Conservation (phyloP, 768 basidiomycete genomes). For the Trametes villosa region DNA sequence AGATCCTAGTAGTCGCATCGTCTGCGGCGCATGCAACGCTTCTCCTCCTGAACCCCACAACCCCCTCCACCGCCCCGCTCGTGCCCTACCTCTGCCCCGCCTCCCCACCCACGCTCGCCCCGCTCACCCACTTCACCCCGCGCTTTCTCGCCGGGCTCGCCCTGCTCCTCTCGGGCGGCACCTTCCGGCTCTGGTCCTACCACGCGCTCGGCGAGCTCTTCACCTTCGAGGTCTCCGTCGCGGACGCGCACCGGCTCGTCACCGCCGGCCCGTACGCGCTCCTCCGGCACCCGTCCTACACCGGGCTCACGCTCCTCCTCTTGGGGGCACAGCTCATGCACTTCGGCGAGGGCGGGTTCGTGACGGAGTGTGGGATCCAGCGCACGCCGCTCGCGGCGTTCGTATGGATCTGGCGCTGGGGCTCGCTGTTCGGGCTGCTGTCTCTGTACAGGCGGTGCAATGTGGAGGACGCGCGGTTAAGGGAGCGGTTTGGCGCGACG, state of each 20-base stretch:
- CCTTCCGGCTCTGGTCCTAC: slow-evolving; percentile 34
- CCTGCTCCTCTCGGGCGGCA: slow-evolving; percentile 10
- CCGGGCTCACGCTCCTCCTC: slow-evolving; percentile 22
- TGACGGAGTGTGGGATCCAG: not conserved
- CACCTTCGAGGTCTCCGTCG: slow-evolving; percentile 40
- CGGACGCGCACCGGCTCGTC: slow-evolving; percentile 36
- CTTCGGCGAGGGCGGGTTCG: not conserved
- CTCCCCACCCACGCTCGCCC: not conserved
- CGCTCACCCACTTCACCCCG: not conserved
- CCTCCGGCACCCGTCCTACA: slow-evolving; percentile 43
- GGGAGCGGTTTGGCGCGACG: slow-evolving; percentile 18
- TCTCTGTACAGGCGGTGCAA: slow-evolving; percentile 21
- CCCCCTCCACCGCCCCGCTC: not conserved
- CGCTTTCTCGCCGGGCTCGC: slow-evolving; percentile 12
- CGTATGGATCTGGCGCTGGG: not conserved
- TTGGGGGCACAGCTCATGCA: slow-evolving; percentile 11
- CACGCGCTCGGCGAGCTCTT: slow-evolving; percentile 38
- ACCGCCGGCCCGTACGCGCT: slow-evolving; percentile 41
- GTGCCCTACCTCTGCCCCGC: not conserved
- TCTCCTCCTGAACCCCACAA: not conserved
- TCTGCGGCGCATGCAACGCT: not conserved
- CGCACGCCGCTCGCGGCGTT: not conserved
- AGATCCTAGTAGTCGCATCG: not conserved
- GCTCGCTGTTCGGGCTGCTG: not conserved
- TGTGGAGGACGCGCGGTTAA: slow-evolving; percentile 26